Conservation (phyloP, 768 basidiomycete genomes). For the Cystobasidium onofrii region DNA sequence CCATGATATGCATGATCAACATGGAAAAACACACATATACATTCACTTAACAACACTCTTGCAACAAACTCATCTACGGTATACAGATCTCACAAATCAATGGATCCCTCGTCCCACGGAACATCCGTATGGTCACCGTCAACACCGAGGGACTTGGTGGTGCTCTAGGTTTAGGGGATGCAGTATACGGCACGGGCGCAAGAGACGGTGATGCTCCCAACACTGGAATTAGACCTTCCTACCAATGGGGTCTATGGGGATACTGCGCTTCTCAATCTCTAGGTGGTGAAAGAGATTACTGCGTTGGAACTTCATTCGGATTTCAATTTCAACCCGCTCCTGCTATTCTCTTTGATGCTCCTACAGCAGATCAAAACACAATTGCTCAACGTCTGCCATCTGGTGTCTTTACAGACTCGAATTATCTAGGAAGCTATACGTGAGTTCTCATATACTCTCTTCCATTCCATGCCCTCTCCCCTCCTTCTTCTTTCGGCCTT, state of each 20-base stretch:
- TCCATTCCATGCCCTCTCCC: too few relatives aligned
- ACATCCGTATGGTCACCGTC: slow-evolving; percentile 36
- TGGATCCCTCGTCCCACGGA: slow-evolving; percentile 33
- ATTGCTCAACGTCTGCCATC: slow-evolving; percentile 14
- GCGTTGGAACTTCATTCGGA: slow-evolving; percentile 12
- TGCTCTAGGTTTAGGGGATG: slow-evolving; percentile 13
- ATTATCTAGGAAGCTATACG: slow-evolving; percentile 21
- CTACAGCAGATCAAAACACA: background rate
- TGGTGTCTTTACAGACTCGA: slow-evolving; percentile 3
- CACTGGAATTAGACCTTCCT: slow-evolving; percentile 29
- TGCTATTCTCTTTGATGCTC: slow-evolving; percentile 31
- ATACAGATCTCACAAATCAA: slow-evolving; percentile 37
- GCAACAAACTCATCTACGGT: background rate
- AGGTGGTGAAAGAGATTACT: slow-evolving; percentile 25
- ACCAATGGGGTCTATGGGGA: slow-evolving; percentile 29
- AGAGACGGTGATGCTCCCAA: slow-evolving; percentile 12
- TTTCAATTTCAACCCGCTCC: slow-evolving; percentile 16
- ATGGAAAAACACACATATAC: background rate
- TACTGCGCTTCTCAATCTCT: slow-evolving; percentile 4
- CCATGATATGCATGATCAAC: too few relatives aligned
- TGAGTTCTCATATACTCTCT: too few relatives aligned
- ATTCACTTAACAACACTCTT: background rate
- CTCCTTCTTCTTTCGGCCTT: background rate
- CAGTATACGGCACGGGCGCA: slow-evolving; percentile 30
- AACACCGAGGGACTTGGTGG: slow-evolving; percentile 34